These are phyloP conservation scores for Mimosa pudica DNA, from an alignment of 306 rosid genomes.

Conservation along the genomic window DNA sequence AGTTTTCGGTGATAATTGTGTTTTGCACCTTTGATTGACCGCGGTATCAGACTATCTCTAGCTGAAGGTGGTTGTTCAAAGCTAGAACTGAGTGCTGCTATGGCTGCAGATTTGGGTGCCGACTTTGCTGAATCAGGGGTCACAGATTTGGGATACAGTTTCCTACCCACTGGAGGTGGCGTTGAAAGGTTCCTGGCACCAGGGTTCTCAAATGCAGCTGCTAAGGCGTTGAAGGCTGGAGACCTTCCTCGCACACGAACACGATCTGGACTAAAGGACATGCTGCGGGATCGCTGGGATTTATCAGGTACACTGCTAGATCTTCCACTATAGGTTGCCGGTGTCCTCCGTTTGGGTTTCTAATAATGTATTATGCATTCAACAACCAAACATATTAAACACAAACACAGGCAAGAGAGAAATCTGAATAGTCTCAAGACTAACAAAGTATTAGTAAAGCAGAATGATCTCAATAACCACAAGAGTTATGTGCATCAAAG, in stretches of 20 bases:
- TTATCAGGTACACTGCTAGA: conserved; percentile 86
- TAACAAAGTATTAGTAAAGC: background rate
- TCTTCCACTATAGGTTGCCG: conserved; percentile 79
- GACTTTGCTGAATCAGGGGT: conserved; percentile 67
- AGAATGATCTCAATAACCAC: no score
- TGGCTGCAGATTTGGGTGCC: conserved; percentile 65
- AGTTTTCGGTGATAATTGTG: background rate
- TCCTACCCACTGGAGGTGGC: conserved; percentile 80
- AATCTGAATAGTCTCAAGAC: background rate
- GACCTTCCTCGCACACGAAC: conserved; percentile 95
- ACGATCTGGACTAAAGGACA: conserved; percentile 92
- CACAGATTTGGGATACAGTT: conserved; percentile 77
- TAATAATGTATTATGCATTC: conserved; percentile 38
- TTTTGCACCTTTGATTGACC: conserved; percentile 69
- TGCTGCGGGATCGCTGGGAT: conserved; percentile 88
- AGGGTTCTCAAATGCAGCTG: conserved; percentile 80
- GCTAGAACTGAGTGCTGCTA: conserved; percentile 64
- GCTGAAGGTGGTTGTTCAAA: conserved; percentile 70
- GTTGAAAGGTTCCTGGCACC: conserved; percentile 82
- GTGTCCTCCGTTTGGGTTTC: conserved; percentile 86
- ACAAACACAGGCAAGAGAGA: conserved; percentile 5
- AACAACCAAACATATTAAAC: conserved; percentile 27
- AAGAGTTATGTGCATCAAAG: no score
- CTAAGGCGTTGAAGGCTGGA: conserved; percentile 92
- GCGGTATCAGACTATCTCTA: conserved; percentile 68